Base-by-base conservation (phyloP, 1,284 basidiomycete genomes). In the Agroathelia rolfsii region DNA sequence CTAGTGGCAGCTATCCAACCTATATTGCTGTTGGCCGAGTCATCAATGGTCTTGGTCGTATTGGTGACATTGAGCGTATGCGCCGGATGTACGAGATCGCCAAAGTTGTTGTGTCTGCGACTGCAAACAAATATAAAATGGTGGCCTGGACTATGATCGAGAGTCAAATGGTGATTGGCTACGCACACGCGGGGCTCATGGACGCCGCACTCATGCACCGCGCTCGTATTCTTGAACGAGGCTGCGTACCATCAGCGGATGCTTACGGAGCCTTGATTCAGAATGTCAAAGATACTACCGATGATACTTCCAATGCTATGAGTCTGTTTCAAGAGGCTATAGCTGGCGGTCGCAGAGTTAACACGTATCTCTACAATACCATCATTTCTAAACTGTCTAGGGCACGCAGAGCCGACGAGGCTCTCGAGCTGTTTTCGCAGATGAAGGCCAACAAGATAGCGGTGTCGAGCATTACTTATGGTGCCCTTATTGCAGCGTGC, bases 321-420 rank as follows among this genome's bases (percentile, higher is more conserved):
- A 69, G 76, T 22, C 68, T 95, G 18, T 96, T 82, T 61, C 64
- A 82, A 21, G 90, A 96, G 57, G 69, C 79, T n/a, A 67, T 77
- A 43, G 55, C 59, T 22, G 69, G 76, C 24, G 76, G 77, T 11
- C 82, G 93, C 23, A 47, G 53, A 18, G 82, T 88, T 8, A 88
- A 88, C 51, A 69, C 82, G 32, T 96, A 83, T 59, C 69, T 96
- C 23, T 96, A 84, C 66, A 96, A 96, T 64, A 95, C 88, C 42
- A 82, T 93, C 59, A 95, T 96, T 56, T 89, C 86, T 41, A 93
- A 94, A 59, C 68, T 95, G 5, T 80, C 88, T 24, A 88, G 85
- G 53, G 93, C 93, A 1, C 72, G 92, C 46, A 93, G 93, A 58
- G 87, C 89, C 1, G 88, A 92, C 44, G 66, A 74, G 39, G 92